phyloP scores from a whole-genome alignment of 75 land plant genomes.

The Selaginella moellendorffii region DNA sequence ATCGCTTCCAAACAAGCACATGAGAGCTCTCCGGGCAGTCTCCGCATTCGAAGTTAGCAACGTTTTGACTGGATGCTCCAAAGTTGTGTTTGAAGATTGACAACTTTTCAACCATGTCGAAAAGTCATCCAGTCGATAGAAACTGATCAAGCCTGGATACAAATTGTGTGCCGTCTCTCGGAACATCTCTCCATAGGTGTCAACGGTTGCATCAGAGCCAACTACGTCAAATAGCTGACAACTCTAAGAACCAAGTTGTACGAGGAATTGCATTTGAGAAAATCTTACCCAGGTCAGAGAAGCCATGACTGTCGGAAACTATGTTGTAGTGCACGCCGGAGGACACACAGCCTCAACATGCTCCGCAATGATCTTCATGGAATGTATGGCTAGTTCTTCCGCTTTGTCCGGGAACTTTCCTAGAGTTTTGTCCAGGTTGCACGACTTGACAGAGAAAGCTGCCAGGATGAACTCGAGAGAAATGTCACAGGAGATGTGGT shows the following conservation, averaged over 20 bases:
- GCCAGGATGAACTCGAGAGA: not conserved
- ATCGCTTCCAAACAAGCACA: not conserved
- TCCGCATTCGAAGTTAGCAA: not conserved
- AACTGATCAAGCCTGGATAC: not conserved
- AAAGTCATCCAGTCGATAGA: not conserved
- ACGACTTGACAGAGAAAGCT: not conserved
- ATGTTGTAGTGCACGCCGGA: not conserved
- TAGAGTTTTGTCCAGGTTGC: not conserved
- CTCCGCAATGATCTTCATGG: not conserved
- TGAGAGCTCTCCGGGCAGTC: not conserved
- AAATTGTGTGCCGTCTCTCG: not conserved
- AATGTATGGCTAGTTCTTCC: not conserved
- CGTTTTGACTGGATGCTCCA: not conserved
- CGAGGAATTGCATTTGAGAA: not conserved
- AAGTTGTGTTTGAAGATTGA: not conserved
- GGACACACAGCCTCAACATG: not conserved
- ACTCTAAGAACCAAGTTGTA: not conserved
- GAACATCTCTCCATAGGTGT: not conserved
- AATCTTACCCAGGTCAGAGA: not conserved
- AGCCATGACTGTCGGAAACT: too few species aligned
- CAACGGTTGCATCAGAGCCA: not conserved
- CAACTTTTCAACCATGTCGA: not conserved
- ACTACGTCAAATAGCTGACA: not conserved
- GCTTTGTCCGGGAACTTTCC: not conserved
- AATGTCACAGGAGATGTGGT: not conserved